A percentile compares a stretch with the other conserved stretches of the same genome.
Conservation (phyloP, 352 stramenopile genomes). For the Pythium aphanidermatum region DNA sequence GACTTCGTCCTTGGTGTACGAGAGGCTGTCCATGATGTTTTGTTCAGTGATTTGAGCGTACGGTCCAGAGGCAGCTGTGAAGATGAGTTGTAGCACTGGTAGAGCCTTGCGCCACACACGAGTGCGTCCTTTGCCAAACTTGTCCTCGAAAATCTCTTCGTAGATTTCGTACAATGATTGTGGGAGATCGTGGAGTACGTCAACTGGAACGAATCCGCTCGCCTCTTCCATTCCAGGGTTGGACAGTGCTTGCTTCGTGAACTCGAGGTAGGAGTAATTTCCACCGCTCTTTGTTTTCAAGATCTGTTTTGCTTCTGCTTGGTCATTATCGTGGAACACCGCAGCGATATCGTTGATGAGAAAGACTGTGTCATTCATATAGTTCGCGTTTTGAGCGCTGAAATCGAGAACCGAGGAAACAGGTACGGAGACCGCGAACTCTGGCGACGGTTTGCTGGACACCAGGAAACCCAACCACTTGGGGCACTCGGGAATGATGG, state of each 20-base stretch:
- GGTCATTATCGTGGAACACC: constrained; percentile 41
- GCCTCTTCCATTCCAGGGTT: constrained; percentile 58
- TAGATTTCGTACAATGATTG: constrained; percentile 82
- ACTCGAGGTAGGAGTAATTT: constrained; percentile 78
- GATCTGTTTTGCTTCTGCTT: constrained; percentile 35
- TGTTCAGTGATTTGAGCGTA: constrained; percentile 69
- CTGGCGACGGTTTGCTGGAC: constrained; percentile 58
- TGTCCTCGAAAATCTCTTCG: constrained; percentile 83
- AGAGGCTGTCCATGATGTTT: constrained; percentile 53
- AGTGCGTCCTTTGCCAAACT: constrained; percentile 70
- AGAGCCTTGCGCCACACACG: constrained; percentile 76
- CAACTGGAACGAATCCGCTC: constrained; percentile 38
- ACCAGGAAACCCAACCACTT: constrained; percentile 67
- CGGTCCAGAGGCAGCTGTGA: constrained; percentile 55
- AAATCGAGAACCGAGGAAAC: constrained; percentile 74
- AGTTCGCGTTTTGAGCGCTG: constrained; percentile 49
- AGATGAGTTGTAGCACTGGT: constrained; percentile 64
- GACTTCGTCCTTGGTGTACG: constrained; percentile 52
- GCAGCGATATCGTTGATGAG: constrained; percentile 53
- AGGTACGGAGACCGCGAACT: constrained; percentile 49
- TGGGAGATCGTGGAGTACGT: constrained; percentile 64
- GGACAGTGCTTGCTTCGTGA: constrained; percentile 69
- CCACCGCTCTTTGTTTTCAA: constrained; percentile 64
- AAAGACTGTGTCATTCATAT: constrained; percentile 44
- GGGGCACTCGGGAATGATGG: constrained; percentile 53